These are phyloP conservation scores for Cystofilobasidium capitatum DNA, from an alignment of 768 basidiomycete genomes.

Conservation along the genomic window DNA sequence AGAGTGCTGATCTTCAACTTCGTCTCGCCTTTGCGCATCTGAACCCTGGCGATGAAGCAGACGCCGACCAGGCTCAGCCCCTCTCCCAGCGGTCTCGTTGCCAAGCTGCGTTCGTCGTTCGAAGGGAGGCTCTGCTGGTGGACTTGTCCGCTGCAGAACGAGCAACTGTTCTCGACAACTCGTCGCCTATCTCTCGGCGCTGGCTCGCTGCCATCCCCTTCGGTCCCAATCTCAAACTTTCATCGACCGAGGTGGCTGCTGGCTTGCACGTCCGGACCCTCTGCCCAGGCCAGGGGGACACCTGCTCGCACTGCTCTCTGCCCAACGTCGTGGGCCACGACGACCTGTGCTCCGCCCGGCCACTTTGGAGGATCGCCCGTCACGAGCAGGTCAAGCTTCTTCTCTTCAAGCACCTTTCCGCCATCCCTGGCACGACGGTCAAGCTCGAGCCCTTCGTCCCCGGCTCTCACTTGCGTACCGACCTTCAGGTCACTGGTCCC, in stretches of 20 bases:
- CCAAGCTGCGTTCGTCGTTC: no score
- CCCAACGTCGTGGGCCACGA: background rate
- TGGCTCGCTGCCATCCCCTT: background rate
- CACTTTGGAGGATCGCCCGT: background rate
- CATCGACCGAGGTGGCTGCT: background rate
- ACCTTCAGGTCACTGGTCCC: background rate
- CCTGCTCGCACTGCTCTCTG: background rate
- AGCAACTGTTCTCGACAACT: background rate
- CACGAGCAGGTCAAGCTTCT: background rate
- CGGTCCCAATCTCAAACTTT: background rate
- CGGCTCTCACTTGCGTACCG: background rate
- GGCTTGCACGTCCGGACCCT: background rate
- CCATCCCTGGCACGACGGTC: background rate
- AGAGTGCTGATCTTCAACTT: no score
- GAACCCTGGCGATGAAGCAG: no score
- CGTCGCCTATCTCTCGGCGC: background rate
- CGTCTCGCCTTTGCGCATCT: no score
- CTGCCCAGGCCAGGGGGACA: background rate
- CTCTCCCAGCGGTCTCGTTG: no score
- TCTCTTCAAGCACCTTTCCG: background rate
- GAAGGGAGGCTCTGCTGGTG: no score
- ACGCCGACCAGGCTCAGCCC: no score
- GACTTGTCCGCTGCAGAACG: no score
- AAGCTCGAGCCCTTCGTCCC: conserved; percentile 4
- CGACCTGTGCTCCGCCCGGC: background rate